phyloP scores from a whole-genome alignment of 495 filamentous ascomycete genomes.

The Penicillium bialowiezense region DNA sequence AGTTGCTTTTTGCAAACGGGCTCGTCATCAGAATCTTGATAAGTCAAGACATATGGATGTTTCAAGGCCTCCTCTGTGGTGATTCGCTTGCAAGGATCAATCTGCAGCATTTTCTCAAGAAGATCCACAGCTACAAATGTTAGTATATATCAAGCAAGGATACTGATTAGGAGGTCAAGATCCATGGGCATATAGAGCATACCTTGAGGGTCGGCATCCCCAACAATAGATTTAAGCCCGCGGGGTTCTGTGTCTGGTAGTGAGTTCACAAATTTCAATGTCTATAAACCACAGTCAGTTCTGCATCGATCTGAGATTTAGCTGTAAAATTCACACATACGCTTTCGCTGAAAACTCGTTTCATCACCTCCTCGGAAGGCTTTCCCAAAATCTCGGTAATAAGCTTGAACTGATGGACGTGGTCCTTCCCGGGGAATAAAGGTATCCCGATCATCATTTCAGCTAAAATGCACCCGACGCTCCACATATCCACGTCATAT shows the following conservation, averaged over 20 bases:
- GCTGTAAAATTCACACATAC: neutral
- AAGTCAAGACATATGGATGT: slow-evolving; percentile 83
- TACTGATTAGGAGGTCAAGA: too few species aligned
- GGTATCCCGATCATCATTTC: slow-evolving; percentile 94
- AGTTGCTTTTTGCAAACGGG: slow-evolving; percentile 55
- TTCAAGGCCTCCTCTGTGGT: slow-evolving; percentile 71
- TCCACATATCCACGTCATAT: slow-evolving; percentile 94
- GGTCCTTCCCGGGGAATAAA: slow-evolving; percentile 89
- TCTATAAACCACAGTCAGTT: neutral
- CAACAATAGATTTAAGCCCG: neutral
- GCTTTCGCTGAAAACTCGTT: slow-evolving; percentile 7
- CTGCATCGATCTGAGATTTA: too few species aligned
- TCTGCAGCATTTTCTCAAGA: slow-evolving; percentile 87
- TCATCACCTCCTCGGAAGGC: slow-evolving; percentile 59
- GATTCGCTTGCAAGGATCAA: slow-evolving; percentile 82
- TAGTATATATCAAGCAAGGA: neutral
- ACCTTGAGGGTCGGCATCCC: slow-evolving; percentile 12
- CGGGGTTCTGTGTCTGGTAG: neutral
- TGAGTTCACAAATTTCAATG: neutral
- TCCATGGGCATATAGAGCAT: too few species aligned
- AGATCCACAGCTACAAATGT: slow-evolving; percentile 69
- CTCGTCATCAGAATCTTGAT: slow-evolving; percentile 89
- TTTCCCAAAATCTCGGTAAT: slow-evolving; percentile 89
- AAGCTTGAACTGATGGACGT: slow-evolving; percentile 92
- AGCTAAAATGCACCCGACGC: slow-evolving; percentile 89